phyloP scores from a whole-genome alignment of 768 basidiomycete species.

The Phlegmacium glaucopus region DNA sequence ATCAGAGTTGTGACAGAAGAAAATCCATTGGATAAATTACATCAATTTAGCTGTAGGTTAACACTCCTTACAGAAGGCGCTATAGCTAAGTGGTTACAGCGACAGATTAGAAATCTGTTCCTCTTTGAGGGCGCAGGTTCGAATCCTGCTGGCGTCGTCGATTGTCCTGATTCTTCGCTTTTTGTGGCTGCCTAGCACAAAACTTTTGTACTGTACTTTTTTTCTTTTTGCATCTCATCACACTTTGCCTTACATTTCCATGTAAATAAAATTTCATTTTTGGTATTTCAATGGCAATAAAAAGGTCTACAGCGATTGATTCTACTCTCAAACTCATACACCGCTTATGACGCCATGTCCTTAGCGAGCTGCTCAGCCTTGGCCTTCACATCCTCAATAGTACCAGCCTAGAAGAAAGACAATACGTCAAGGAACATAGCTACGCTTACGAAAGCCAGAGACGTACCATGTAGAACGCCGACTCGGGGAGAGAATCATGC shows the following conservation, averaged over 20 bases:
- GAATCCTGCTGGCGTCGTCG: slow-evolving; percentile 60
- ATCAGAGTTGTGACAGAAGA: too few relatives aligned
- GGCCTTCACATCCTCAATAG: slow-evolving; percentile 93
- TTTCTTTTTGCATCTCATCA: slow-evolving; percentile 2
- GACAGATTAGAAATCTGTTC: slow-evolving; percentile 75
- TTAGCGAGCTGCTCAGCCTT: slow-evolving; percentile 98
- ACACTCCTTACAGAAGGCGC: slow-evolving; percentile 35
- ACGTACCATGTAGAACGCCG: slow-evolving; percentile 93
- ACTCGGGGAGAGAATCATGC: slow-evolving; percentile 90
- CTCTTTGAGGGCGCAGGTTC: slow-evolving; percentile 69
- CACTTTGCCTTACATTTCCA: slow-evolving; percentile 3
- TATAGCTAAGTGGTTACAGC: slow-evolving; percentile 81
- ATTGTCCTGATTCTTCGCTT: too few relatives aligned
- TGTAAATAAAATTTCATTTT: too few relatives aligned
- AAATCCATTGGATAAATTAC: too few relatives aligned
- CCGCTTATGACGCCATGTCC: slow-evolving; percentile 70
- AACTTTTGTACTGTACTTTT: background rate
- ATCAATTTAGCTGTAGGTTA: too few relatives aligned
- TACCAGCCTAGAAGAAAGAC: slow-evolving; percentile 54
- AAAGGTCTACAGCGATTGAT: slow-evolving; percentile 8
- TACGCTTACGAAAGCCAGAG: background rate
- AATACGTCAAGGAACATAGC: slow-evolving; percentile 2
- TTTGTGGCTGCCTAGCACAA: background rate
- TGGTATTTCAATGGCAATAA: background rate
- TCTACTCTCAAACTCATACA: slow-evolving; percentile 4